phyloP scores from a whole-genome alignment of 768 basidiomycete genomes.

The Rhizopogon rudus region DNA sequence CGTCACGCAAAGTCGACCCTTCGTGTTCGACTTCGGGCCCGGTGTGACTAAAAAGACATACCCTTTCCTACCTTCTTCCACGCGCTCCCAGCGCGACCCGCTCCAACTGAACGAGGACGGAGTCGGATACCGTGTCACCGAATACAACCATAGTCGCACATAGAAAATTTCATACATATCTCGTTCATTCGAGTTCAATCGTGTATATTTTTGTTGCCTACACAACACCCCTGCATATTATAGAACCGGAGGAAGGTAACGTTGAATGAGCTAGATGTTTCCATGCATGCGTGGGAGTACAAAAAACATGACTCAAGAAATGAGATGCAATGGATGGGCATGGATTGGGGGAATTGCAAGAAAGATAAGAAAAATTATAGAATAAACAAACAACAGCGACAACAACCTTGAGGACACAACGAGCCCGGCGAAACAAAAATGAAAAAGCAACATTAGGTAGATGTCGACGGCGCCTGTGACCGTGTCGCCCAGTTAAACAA shows the following conservation, averaged over 20 bases:
- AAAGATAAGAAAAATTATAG: slow-evolving; percentile 17
- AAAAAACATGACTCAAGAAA: slow-evolving; percentile 9
- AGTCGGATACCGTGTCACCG: slow-evolving; percentile 48
- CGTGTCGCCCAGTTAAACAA: slow-evolving; percentile 77
- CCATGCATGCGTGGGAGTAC: slow-evolving; percentile 18
- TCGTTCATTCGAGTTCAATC: background rate
- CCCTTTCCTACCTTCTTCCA: slow-evolving; percentile 25
- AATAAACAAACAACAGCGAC: slow-evolving; percentile 22
- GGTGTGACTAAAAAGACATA: slow-evolving; percentile 55
- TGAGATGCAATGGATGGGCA: slow-evolving; percentile 12
- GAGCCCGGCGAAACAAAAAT: slow-evolving; percentile 11
- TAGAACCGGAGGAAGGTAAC: slow-evolving; percentile 6
- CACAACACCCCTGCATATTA: slow-evolving; percentile 4
- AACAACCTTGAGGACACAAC: slow-evolving; percentile 11
- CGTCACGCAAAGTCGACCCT: slow-evolving; percentile 69
- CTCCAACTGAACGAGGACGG: slow-evolving; percentile 32
- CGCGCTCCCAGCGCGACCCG: slow-evolving; percentile 19
- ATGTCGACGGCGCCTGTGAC: slow-evolving; percentile 38
- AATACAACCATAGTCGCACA: slow-evolving; percentile 32
- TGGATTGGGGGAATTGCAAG: slow-evolving; percentile 11
- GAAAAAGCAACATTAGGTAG: slow-evolving; percentile 21
- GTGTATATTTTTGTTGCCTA: background rate
- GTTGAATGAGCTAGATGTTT: slow-evolving; percentile 17
- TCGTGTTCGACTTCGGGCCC: slow-evolving; percentile 77
- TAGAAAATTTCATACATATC: slow-evolving; percentile 1